Evolutionary conservation across 352 stramenopile genomes (phyloP), one percentile per base, ranked within the genome.

Genomic region (Plasmopara muralis): DNA sequence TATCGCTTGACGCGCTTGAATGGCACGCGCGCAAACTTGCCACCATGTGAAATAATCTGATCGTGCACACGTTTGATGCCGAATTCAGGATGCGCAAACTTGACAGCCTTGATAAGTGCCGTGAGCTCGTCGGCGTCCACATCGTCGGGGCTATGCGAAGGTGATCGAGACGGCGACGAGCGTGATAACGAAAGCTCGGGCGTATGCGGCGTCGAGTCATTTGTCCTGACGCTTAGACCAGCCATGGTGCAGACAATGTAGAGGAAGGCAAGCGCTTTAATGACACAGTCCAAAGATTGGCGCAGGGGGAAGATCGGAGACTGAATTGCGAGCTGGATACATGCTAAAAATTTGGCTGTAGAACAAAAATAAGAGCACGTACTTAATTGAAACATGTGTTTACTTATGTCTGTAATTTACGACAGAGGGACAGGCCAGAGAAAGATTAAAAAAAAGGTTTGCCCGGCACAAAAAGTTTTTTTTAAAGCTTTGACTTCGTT

Each of bases 1-100:
- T 87, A 92, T 45, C 87, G 88, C 63, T 86, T 87, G 18, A 94
- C 79, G 41, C 83, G 77, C 58, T 90, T 89, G 12, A 89, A 61
- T 2, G 81, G 78, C 38, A 94, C 81, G 46, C 64, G 72, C 42
- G 59, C 62, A 49, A 81, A 94, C 62, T 91, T 88, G 48, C 80
- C 80, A 57, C 81, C 81, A 58, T 94, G 83, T 9, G 73, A 75
- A 25, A 75, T 49, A 34, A 94, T 80, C 55, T 90, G 63, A 12
- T 83, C 73, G 66, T 92, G 78, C 49, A 89, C 71, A 50, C 83
- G 81, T 77, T 94, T 94, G 67, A 83, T 70, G 30, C 79, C 81
- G 42, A 81, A 94, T 29, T 87, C 75, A 5, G 79, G 70, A 54
- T 91, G 75, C 25, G 81, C 81, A 57, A 94, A 94, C 66, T 92